Percentiles rank a stretch among this genome's conserved stretches.
Conservation (phyloP, 257 asterid genomes). For the Knoxia roxburghii region DNA sequence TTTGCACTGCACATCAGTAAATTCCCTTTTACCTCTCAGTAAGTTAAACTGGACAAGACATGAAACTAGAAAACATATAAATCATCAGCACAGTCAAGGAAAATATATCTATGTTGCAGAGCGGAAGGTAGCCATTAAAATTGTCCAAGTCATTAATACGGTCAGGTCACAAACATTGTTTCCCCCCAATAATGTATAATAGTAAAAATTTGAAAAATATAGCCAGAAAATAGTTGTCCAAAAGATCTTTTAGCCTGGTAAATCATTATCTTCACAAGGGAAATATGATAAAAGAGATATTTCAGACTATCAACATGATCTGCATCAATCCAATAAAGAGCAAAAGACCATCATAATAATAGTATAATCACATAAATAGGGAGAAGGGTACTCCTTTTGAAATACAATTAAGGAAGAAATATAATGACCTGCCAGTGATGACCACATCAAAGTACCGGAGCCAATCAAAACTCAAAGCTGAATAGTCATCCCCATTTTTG, state of each 20-base stretch:
- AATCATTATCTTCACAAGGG: not conserved
- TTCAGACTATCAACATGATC: not conserved
- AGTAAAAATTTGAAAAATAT: no score
- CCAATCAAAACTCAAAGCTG: conserved; percentile 70
- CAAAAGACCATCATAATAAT: not conserved
- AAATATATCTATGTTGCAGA: not conserved
- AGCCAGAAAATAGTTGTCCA: not conserved
- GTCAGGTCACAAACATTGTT: not conserved
- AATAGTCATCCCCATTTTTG: conserved; percentile 35
- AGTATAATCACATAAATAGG: not conserved
- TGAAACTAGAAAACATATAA: not conserved
- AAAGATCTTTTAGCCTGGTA: not conserved
- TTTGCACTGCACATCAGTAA: conserved; percentile 58
- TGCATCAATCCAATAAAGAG: not conserved
- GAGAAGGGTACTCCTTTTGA: no score
- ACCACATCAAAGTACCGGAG: conserved; percentile 78
- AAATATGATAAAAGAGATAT: not conserved
- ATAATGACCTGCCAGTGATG: conserved; percentile 84
- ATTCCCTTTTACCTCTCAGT: conserved; percentile 1
- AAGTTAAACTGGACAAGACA: not conserved
- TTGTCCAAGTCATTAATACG: not conserved
- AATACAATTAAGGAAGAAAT: conserved; percentile 18
- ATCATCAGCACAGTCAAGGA: not conserved
- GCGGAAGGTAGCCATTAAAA: not conserved
- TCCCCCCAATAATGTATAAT: not conserved